phyloP scores from a whole-genome alignment of 441 rosid species.

The Cnidoscolus chayamansa region DNA sequence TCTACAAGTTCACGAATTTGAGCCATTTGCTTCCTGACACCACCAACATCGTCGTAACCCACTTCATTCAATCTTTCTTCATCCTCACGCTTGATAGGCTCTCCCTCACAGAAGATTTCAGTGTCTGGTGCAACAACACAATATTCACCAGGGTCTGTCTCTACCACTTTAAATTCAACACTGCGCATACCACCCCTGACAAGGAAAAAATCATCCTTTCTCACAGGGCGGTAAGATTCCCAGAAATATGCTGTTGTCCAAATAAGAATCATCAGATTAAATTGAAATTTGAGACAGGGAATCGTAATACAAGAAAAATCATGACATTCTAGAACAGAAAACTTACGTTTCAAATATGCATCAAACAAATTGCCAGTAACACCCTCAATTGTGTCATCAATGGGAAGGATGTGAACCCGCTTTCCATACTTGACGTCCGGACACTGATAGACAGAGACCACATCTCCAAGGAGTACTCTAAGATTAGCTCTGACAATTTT shows the following conservation, averaged over 20 bases:
- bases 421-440: conserved; percentile 77
- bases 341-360: conserved; percentile 76
- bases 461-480: conserved; percentile 77
- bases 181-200: conserved; percentile 71
- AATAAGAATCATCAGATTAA: not conserved
- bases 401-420: conserved; percentile 70
- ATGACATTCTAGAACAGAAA: not conserved
- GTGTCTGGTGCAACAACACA: conserved; percentile 70
- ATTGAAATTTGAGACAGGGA: not conserved
- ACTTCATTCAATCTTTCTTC: conserved; percentile 62
- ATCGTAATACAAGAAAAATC: not conserved
- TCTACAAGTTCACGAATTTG: conserved; percentile 71
- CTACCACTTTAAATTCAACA: conserved; percentile 57
- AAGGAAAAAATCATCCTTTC: conserved; percentile 56
- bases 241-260: conserved; percentile 51
- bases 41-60: conserved; percentile 80
- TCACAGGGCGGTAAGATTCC: conserved; percentile 62
- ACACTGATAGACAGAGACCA: conserved; percentile 70
- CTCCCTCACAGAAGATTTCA: conserved; percentile 66
- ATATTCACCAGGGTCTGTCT: conserved; percentile 56
- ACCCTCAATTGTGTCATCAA: conserved; percentile 83
- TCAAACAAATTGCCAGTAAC: conserved; percentile 75
- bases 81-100: conserved; percentile 63
- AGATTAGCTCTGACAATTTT: conserved; percentile 69
- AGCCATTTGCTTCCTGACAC: conserved; percentile 77